Evolutionary conservation across 2,329 filamentous ascomycete species (phyloP).

Genomic region (Penicillium sp.): DNA sequence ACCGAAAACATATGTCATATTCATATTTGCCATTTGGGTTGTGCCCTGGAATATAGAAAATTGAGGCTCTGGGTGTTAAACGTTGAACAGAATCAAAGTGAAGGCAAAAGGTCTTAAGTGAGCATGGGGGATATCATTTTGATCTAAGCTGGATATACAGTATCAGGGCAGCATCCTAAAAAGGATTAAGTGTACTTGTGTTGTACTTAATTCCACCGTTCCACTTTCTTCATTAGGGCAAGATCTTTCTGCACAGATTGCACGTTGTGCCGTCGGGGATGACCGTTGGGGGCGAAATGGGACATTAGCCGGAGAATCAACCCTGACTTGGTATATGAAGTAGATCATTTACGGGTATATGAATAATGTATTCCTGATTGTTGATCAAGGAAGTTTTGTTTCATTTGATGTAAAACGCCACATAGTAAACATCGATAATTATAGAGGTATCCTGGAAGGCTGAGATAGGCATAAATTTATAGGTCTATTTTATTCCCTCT

Average conservation of each 20-base stretch:
- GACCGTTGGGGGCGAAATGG: not conserved
- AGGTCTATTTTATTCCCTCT: too few species aligned
- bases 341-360: too few species aligned
- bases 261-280: not conserved
- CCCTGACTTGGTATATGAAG: not conserved
- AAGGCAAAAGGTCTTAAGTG: too few species aligned
- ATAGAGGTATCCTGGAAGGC: too few species aligned
- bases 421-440: too few species aligned
- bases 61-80: not conserved
- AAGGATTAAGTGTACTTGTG: not conserved
- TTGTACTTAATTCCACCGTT: not conserved
- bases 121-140: not conserved
- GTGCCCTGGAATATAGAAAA: not conserved
- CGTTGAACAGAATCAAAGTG: not conserved
- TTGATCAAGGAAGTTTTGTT: too few species aligned
- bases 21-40: not conserved
- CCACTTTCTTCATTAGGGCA: not conserved
- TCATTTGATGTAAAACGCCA: too few species aligned
- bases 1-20: constrained; percentile 11
- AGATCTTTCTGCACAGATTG: not conserved
- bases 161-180: constrained; percentile 1
- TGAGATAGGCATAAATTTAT: too few species aligned
- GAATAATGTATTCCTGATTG: too few species aligned
- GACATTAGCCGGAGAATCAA: too few species aligned
- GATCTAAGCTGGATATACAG: not conserved